Evolutionary conservation across 805 yeast genomes (phyloP).

Genomic region (Blastobotrys mokoenaii): DNA sequence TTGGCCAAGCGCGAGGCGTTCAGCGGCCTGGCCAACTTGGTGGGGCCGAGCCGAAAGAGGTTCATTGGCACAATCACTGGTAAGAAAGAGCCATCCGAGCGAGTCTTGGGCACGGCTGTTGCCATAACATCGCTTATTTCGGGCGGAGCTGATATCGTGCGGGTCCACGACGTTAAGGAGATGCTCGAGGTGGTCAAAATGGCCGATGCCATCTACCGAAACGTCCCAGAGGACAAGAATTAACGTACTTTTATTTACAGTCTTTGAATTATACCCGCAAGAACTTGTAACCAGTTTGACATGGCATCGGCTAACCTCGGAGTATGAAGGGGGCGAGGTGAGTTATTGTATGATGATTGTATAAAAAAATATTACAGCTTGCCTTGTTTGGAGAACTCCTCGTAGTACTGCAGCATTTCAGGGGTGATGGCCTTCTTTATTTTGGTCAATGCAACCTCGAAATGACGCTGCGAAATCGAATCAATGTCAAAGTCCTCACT

Average conservation of each 20-base stretch:
- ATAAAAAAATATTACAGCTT: no score
- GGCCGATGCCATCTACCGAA: conserved; percentile 66
- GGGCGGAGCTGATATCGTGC: conserved; percentile 66
- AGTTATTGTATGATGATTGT: no score
- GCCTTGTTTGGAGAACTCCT: conserved; percentile 8
- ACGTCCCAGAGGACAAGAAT: neutral
- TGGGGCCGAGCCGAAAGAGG: conserved; percentile 85
- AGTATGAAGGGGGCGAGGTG: no score
- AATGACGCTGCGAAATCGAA: conserved; percentile 55
- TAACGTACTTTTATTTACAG: no score
- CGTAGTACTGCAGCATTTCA: conserved; percentile 76
- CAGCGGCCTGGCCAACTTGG: conserved; percentile 51
- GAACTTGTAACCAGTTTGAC: no score
- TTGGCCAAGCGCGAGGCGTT: conserved; percentile 18
- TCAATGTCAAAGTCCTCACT: conserved; percentile 55
- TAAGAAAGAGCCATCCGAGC: conserved; percentile 45
- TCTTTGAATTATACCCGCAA: no score
- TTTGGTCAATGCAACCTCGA: conserved; percentile 57
- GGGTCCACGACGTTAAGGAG: conserved; percentile 78
- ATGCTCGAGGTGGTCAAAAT: conserved; percentile 45
- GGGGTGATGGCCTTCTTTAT: conserved; percentile 72
- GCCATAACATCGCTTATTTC: conserved; percentile 65
- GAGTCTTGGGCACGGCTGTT: conserved; percentile 72
- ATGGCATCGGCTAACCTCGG: no score
- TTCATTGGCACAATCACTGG: conserved; percentile 73